phyloP scores from a whole-genome alignment of 73 alveolate species.

The Blepharisma stoltei region DNA sequence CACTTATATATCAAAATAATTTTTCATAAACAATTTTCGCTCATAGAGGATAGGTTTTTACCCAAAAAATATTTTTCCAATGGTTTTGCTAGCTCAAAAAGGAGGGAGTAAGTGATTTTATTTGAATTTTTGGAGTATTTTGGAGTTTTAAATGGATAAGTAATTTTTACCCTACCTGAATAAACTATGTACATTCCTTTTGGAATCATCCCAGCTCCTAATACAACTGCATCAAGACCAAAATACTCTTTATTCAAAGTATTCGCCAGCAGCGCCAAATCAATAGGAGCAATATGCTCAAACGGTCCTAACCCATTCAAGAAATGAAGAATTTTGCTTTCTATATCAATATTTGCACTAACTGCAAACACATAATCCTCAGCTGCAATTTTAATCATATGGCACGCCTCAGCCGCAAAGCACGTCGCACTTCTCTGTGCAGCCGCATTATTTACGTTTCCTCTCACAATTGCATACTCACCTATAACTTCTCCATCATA shows the following conservation, averaged over 20 bases:
- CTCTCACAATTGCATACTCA: neutral
- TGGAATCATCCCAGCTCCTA: neutral
- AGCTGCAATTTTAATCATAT: neutral
- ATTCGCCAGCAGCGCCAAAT: neutral
- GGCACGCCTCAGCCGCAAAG: neutral
- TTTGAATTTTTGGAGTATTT: neutral
- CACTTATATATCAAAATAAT: no score
- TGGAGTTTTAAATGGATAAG: neutral
- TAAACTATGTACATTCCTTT: constrained; percentile 16
- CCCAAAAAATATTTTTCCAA: no score
- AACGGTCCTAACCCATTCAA: neutral
- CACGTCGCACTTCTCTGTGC: neutral
- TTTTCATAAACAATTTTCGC: no score
- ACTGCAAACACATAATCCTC: neutral
- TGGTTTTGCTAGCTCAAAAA: no score
- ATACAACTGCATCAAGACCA: neutral
- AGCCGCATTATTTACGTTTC: neutral
- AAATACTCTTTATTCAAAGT: neutral
- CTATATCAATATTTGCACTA: neutral
- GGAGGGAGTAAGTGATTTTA: neutral
- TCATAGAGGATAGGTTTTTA: no score
- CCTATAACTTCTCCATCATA: constrained; percentile 11
- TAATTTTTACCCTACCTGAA: constrained; percentile 11
- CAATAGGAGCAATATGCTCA: neutral
- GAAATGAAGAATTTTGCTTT: neutral